Base-by-base conservation (phyloP, 305 asterid genomes). In the Fraxinus paxiana region DNA sequence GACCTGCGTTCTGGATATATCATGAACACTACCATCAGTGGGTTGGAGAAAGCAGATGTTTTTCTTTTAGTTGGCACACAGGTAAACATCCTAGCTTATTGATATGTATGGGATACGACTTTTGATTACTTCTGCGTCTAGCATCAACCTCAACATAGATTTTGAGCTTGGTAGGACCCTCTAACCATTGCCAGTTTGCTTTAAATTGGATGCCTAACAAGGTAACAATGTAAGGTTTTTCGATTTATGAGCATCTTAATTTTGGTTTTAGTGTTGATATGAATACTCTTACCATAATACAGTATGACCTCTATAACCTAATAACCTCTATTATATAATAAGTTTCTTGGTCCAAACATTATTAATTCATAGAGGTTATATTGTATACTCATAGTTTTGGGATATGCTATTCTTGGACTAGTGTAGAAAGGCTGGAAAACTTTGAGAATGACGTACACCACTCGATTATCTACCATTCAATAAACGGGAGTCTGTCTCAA, bases 61-160 rank as follows among this genome's bases (percentile, higher is more conserved):
- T 94, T 96, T 86, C 99, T 96, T 84, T 88, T 96, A 79, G 95
- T 96, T 81, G 99, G 99, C 51, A 94, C 99, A 79, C 98, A 96
- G 99, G 99, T 96, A 91, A 77, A 72, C 54, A 33, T 73, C 73
- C 82, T 63, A 74, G 69, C 76, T 77, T 74, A 24, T 78, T 75
- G 18, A 63, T 75, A 34, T 67, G 43, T 51, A 78, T 48, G 43
- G 75, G 46, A 20, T 80, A 35, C 15, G 17, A 51, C 73, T 76
- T 67, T 75, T 65, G 54, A 2, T 61, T 1, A 61, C 34, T 61
- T 63, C 15, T 63, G 17, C 10, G 71, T 8, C 24, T 63, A 1
- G 71, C 24, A 9, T 43, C 54, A 43, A 13, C 17, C 54, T 43
- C 17, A 43, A 43, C 17, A 43, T 43, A 43, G 54, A 3, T 43